Conservation (phyloP, 164 flowering plant genomes). For the Pachysandra terminalis region DNA sequence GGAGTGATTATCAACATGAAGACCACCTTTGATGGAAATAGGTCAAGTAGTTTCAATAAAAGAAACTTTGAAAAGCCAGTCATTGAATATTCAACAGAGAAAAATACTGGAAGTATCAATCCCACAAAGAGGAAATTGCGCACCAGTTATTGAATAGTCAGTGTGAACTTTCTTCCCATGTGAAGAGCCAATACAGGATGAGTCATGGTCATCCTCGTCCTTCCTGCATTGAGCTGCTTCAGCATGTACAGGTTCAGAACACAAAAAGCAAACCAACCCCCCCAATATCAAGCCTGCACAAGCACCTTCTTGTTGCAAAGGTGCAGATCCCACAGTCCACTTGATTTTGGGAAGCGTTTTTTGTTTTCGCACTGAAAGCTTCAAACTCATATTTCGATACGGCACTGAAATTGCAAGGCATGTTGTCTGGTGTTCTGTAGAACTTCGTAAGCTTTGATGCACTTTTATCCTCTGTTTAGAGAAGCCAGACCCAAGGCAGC, state of each 20-base stretch:
- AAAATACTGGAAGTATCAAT: neutral
- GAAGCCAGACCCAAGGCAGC: slow-evolving; percentile 24
- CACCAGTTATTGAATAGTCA: slow-evolving; percentile 78
- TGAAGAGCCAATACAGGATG: slow-evolving; percentile 28
- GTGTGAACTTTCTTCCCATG: slow-evolving; percentile 81
- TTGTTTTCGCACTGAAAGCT: slow-evolving; percentile 36
- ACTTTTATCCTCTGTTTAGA: slow-evolving; percentile 25
- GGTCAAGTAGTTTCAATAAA: neutral
- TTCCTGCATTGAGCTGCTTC: slow-evolving; percentile 39
- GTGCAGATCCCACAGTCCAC: slow-evolving; percentile 31
- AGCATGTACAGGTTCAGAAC: slow-evolving; percentile 49
- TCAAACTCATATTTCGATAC: slow-evolving; percentile 33
- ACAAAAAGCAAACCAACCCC: slow-evolving; percentile 48
- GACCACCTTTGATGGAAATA: neutral
- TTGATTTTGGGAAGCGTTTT: slow-evolving; percentile 34
- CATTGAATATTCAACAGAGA: neutral
- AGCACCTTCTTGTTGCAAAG: slow-evolving; percentile 38
- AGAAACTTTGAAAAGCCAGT: neutral
- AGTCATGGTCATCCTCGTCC: slow-evolving; percentile 22
- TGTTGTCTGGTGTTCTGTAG: slow-evolving; percentile 21
- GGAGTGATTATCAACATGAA: slow-evolving; percentile 8
- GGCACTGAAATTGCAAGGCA: slow-evolving; percentile 33
- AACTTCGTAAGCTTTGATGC: slow-evolving; percentile 17
- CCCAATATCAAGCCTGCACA: slow-evolving; percentile 50
- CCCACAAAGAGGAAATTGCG: slow-evolving; percentile 12